These are phyloP conservation scores for Pseudisothecium myosuroides DNA, from an alignment of 225 moss, liverwort and hornwort genomes.

Conservation along the genomic window DNA sequence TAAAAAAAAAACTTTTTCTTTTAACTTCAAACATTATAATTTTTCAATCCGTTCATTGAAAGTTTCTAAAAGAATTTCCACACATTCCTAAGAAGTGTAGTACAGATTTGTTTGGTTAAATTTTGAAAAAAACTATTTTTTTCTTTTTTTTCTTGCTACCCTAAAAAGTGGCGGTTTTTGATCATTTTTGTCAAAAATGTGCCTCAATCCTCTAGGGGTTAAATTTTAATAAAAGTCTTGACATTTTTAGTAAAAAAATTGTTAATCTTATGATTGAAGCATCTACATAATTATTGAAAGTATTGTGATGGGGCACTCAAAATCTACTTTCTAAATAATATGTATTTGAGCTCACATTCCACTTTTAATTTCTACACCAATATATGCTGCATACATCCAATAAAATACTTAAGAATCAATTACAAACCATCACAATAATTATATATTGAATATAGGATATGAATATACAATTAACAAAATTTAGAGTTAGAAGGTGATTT, in stretches of 20 bases:
- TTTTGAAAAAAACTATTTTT: no score
- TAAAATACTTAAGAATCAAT: not conserved
- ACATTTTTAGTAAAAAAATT: no score
- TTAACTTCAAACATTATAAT: no score
- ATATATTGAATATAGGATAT: not conserved
- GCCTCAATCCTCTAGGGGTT: no score
- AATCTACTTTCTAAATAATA: not conserved
- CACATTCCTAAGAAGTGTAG: no score
- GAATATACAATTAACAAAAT: not conserved
- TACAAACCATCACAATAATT: not conserved
- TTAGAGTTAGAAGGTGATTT: not conserved
- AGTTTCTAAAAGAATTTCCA: no score
- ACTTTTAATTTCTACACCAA: not conserved
- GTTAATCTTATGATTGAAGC: not conserved
- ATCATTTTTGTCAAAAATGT: no score
- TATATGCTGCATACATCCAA: not conserved
- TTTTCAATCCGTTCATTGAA: no score
- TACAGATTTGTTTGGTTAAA: no score
- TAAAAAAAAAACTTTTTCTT: no score
- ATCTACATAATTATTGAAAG: not conserved
- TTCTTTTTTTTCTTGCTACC: no score
- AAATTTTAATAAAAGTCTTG: not conserved
- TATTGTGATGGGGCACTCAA: rapidly evolving
- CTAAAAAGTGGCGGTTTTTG: no score
- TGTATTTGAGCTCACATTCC: not conserved